A percentile compares a stretch with the other conserved stretches of the same genome.
Conservation (phyloP, 129 eudicot species). For the Saposhnikovia divaricata region DNA sequence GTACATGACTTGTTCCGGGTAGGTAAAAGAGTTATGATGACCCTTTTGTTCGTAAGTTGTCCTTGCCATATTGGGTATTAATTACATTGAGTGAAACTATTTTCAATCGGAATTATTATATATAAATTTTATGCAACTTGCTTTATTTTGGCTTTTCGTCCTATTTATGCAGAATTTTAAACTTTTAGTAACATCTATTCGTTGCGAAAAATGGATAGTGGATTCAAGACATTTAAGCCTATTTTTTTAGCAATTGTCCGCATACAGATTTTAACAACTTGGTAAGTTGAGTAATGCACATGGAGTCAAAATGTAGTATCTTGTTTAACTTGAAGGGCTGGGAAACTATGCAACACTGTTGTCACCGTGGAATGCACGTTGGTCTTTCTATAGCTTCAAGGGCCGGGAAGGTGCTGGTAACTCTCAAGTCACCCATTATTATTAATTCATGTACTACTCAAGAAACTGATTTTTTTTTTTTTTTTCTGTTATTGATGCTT, state of each 20-base stretch:
- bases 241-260: background rate
- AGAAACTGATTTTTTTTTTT: too few species aligned
- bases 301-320: background rate
- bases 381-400: background rate
- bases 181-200: too few species aligned
- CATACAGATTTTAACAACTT: background rate
- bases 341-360: background rate
- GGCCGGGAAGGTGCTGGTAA: background rate
- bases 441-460: too few species aligned
- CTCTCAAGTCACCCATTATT: background rate
- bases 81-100: too few species aligned
- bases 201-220: background rate
- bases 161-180: background rate
- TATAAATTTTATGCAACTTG: background rate
- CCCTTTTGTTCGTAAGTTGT: too few species aligned
- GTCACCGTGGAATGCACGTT: background rate
- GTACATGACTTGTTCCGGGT: too few species aligned
- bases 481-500: too few species aligned
- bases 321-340: background rate
- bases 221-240: background rate
- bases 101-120: too few species aligned
- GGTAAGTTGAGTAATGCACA: background rate
- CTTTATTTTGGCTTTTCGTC: background rate
- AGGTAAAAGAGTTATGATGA: background rate
- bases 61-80: too few species aligned